Base-by-base conservation (phyloP, 345 rosid genomes). In the Salix purpurea region DNA sequence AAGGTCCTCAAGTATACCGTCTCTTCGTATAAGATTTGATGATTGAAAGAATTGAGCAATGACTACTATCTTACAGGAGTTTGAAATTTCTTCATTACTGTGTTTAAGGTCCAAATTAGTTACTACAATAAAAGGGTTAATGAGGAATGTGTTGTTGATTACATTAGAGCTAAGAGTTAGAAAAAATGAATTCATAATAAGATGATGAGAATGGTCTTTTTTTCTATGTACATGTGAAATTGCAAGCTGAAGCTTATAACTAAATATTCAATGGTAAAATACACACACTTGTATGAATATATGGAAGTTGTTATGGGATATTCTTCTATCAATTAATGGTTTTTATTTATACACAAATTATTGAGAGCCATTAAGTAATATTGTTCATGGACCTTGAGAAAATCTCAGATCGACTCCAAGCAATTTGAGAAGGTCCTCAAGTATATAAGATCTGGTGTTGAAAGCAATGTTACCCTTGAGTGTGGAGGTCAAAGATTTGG, bases 381-480 rank as follows among this genome's bases (percentile, higher is more conserved):
- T 60, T 26, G 69, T 61, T 61, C 28, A 4, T 21, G 46, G 52
- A 67, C n/a, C n/a, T 18, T 39, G 56, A 7, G 19, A 37, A 68
- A 36, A 23, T 24, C 8, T 44, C 76, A 92, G 99, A 88, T 95
- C 12, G 98, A 93, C 77, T 37, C 87, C 18, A 88, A 79, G 75
- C 99, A 95, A 65, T 91, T 93, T 69, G 40, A 85, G 83, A 95
- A 95, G 86, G 30, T 28, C 30, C 30, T 28, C 30, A 28, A 0
- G 84, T 95, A 87, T 85, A 95, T 95, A 69, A 91, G 82, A 80
- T 73, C 87, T 19, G 99, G 99, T 37, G 71, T 93, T 73, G 94
- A 91, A 23, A 58, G 88, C 83, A 94, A 94, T 78, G 99, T 97
- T 44, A 95, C 92, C 37, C 96, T 95, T 58, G 93, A 95, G 85